These are phyloP conservation scores for Purpureocillium lavendulum DNA, from an alignment of 2,329 filamentous ascomycete species.

Conservation along the genomic window DNA sequence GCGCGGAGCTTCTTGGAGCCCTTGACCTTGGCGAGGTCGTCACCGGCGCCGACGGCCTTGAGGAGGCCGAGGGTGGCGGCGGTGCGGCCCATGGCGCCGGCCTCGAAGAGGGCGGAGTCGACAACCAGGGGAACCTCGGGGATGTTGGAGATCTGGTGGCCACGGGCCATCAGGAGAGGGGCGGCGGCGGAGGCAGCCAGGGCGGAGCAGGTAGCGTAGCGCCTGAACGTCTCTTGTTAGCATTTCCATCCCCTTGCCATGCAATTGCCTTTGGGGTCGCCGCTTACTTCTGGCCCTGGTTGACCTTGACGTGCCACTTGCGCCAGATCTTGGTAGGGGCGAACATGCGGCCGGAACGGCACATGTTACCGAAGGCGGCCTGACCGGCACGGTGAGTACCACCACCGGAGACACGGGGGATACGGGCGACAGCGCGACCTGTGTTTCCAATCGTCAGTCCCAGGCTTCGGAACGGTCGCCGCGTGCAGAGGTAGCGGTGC, in stretches of 20 bases:
- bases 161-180: slow-evolving; percentile 91
- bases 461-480: not conserved
- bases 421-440: slow-evolving; percentile 99
- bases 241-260: not conserved
- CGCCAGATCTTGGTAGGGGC: slow-evolving; percentile 99
- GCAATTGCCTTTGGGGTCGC: no score
- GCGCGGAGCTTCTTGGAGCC: slow-evolving; percentile 93
- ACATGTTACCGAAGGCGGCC: slow-evolving; percentile 99
- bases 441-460: slow-evolving; percentile 6
- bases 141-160: slow-evolving; percentile 86
- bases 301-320: slow-evolving; percentile 99
- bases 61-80: slow-evolving; percentile 78
- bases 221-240: slow-evolving; percentile 42
- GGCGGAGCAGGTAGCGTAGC: slow-evolving; percentile 95
- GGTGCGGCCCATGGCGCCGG: slow-evolving; percentile 77
- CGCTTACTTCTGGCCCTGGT: slow-evolving; percentile 89
- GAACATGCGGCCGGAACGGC: slow-evolving; percentile 99
- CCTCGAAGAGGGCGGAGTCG: slow-evolving; percentile 81
- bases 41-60: slow-evolving; percentile 80
- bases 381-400: slow-evolving; percentile 99
- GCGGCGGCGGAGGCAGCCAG: slow-evolving; percentile 93
- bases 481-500: not conserved
- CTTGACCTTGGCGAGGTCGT: slow-evolving; percentile 93
- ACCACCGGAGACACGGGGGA: slow-evolving; percentile 99
- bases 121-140: slow-evolving; percentile 96